Percentiles rank a stretch among this genome's conserved stretches.
Evolutionary conservation across 805 yeast genomes (phyloP).

Genomic region (Brettanomyces nanus): DNA sequence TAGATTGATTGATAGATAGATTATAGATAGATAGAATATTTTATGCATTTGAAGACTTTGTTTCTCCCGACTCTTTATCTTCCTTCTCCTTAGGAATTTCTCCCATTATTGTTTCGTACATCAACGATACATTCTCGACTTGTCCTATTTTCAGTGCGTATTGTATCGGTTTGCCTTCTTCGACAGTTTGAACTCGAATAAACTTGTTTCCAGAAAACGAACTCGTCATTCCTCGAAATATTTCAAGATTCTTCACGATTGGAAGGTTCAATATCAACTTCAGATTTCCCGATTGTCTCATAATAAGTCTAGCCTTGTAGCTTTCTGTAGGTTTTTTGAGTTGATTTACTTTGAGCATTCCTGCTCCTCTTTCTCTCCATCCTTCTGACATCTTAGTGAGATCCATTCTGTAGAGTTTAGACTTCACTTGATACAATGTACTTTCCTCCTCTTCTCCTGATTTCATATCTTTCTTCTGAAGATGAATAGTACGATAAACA

Average conservation of each 20-base stretch:
- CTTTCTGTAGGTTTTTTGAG: slow-evolving; percentile 19
- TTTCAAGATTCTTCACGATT: slow-evolving; percentile 50
- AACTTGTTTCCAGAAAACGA: slow-evolving; percentile 80
- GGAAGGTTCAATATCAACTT: slow-evolving; percentile 77
- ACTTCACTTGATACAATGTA: slow-evolving; percentile 57
- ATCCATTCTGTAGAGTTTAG: slow-evolving; percentile 72
- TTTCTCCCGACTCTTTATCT: too few relatives aligned
- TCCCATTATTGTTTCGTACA: slow-evolving; percentile 43
- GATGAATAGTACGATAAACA: slow-evolving; percentile 48
- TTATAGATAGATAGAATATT: too few relatives aligned
- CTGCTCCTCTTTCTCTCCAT: slow-evolving; percentile 95
- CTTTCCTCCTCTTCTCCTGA: slow-evolving; percentile 91
- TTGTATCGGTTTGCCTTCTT: slow-evolving; percentile 63
- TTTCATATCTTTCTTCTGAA: slow-evolving; percentile 49
- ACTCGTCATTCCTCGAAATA: slow-evolving; percentile 76
- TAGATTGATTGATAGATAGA: too few relatives aligned
- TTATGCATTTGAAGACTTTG: too few relatives aligned
- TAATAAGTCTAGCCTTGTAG: slow-evolving; percentile 59
- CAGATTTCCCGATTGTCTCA: slow-evolving; percentile 84
- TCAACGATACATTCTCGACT: slow-evolving; percentile 48
- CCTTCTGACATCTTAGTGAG: slow-evolving; percentile 60
- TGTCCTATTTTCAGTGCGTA: slow-evolving; percentile 71
- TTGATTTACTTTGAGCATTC: slow-evolving; percentile 71
- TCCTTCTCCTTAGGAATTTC: too few relatives aligned
- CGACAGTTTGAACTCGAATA: slow-evolving; percentile 64